These are phyloP conservation scores for Cladobotryum protrusum DNA, from an alignment of 2,329 filamentous ascomycete species.

Conservation along the genomic window DNA sequence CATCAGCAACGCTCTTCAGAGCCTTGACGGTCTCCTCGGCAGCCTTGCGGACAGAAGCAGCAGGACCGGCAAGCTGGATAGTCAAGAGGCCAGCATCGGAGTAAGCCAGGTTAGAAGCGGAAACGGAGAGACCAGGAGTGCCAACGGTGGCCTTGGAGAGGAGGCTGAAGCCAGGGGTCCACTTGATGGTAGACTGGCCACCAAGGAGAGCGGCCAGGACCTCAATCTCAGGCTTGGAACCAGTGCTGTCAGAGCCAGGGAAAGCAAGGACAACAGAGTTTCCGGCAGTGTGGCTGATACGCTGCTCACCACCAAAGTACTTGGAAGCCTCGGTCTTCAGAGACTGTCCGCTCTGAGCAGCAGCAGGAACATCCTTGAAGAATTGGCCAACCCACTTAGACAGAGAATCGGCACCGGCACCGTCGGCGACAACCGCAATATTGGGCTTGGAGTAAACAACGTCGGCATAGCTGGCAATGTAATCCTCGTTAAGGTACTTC, in stretches of 20 bases:
- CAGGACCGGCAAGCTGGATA: slow-evolving; percentile 72
- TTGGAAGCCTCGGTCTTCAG: slow-evolving; percentile 62
- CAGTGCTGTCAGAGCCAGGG: slow-evolving; percentile 75
- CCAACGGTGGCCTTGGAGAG: slow-evolving; percentile 71
- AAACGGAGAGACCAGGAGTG: slow-evolving; percentile 59
- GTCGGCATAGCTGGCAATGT: slow-evolving; percentile 68
- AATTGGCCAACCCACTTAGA: slow-evolving; percentile 90
- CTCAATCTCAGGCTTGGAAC: slow-evolving; percentile 82
- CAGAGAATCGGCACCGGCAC: slow-evolving; percentile 68
- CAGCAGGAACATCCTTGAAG: slow-evolving; percentile 65
- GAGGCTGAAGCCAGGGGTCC: slow-evolving; percentile 87
- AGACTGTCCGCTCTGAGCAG: slow-evolving; percentile 43
- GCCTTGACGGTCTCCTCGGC: slow-evolving; percentile 73
- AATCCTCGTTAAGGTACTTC: slow-evolving; percentile 73
- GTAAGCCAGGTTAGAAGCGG: slow-evolving; percentile 76
- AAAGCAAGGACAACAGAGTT: slow-evolving; percentile 89
- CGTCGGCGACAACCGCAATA: slow-evolving; percentile 86
- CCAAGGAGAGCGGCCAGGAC: slow-evolving; percentile 87
- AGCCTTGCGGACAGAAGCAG: slow-evolving; percentile 64
- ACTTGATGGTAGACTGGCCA: slow-evolving; percentile 88
- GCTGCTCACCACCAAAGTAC: slow-evolving; percentile 94
- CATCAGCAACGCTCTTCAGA: slow-evolving; percentile 73
- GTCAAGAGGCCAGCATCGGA: slow-evolving; percentile 89
- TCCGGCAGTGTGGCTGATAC: slow-evolving; percentile 67
- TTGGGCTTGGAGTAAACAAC: slow-evolving; percentile 83